Evolutionary conservation across 768 basidiomycete species (phyloP), one percentile per base, ranked within the genome.

Genomic region (Gymnopilus dilepis): DNA sequence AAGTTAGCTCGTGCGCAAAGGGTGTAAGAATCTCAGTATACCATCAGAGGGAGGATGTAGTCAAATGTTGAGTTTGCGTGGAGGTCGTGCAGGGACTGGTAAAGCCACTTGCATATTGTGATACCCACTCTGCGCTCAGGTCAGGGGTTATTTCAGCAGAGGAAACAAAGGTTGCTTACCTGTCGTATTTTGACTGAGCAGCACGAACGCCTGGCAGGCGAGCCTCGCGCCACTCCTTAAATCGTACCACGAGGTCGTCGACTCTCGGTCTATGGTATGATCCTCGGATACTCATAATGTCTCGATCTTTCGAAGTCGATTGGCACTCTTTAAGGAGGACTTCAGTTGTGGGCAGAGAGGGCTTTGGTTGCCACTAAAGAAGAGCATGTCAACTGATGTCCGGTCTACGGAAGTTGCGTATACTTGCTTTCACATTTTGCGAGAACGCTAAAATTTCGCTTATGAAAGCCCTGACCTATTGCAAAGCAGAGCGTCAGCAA

Each of bases 101-200:
- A 89, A 26, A 94, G 76, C 89, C 92, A 94, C 68, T 86, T 88
- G 78, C 90, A 91, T 34, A 91, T 80, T 0, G 85, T 82, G 30
- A 88, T 78, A 12, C 85, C 86, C 69, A 87, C 84, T 68, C 89
- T 88, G 59, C 53, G 48, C 58, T 28, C 42, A 6, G 26, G 34
- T 56, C 31, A 59, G 50, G 59, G 42, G 48, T 61, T n/a, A n/a
- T 37, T 48, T 63, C 17, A 48, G 9, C 43, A 56, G 34, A 47
- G 21, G 22, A 9, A 60, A 2, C 13, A 54, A 22, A 28, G 26
- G 11, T 22, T 58, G 71, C 80, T 38, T 70, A 88, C 84, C 88
- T 84, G 69, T 96, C 94, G 66, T 95, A 94, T n/a, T 84, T 88
- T 0, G 92, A 95, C 68, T 92, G 89, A 68, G 92, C 89, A 4